Base-by-base conservation (phyloP, 2,329 filamentous ascomycete species). In the Macrophomina phaseolina region DNA sequence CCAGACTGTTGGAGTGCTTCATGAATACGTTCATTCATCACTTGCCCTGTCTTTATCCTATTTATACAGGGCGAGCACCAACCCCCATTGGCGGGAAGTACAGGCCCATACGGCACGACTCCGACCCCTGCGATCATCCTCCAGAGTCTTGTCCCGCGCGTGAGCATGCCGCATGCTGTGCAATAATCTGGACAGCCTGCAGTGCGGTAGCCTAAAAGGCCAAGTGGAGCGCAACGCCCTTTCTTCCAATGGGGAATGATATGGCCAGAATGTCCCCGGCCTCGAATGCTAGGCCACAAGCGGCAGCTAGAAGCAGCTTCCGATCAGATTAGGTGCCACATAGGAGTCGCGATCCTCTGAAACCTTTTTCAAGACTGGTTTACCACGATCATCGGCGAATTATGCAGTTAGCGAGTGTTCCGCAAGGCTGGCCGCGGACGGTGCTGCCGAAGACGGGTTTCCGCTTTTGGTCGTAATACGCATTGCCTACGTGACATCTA, bases 181-280 rank as follows among this genome's bases (percentile, higher is more conserved):
- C 40, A 58, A 23, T 23, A 23, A 18, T 16, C 28, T 28, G 52
- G 30, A 42, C 28, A n/a, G 5, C 45, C 30, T 30, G 53, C 52
- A 32, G 4, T 58, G 36, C 63, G 52, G 52, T 65, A 58, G 32
- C 63, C 42, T 49, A 65, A 58, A 38, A 23, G 36, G 38, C 32
- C 30, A 65, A 40, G 42, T 58, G 63, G 63, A 56, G 52, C 46
- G 63, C 42, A 55, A 65, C 63, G 63, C 63, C 63, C 63, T 65
- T 55, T 23, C 63, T 58, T 65, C 52, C 63, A 30, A 62, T 9
- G 30, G 32, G 38, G 63, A 18, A 49, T 12, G 23, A 16, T 28
- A 38, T 49, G 63, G 63, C 63, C 45, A 65, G 63, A 65, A 40
- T 38, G 28, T 36, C 63, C 34, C 45, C n/a, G 36, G 53, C 42